Conservation (phyloP, 192 early-diverging fungal genomes). For the Coemansia sp. region DNA sequence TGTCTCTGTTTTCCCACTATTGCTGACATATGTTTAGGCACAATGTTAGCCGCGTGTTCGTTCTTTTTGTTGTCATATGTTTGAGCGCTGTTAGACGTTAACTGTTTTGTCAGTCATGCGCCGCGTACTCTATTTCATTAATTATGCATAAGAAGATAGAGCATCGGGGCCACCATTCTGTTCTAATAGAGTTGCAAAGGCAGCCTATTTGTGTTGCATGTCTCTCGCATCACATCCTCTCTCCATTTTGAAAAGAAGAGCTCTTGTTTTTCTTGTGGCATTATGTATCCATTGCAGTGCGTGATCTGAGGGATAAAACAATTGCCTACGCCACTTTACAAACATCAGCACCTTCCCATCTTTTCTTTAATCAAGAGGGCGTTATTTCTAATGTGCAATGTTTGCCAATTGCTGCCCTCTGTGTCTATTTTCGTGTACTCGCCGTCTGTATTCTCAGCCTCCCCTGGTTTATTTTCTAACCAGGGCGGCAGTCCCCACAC, state of each 20-base stretch:
- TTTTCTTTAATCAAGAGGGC: not conserved
- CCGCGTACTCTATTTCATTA: not conserved
- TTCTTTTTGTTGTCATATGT: not conserved
- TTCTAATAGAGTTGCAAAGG: not conserved
- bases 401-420: too few relatives aligned
- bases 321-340: not conserved
- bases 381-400: not conserved
- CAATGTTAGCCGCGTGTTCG: constrained; percentile 22
- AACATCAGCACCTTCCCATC: not conserved
- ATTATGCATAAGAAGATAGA: not conserved
- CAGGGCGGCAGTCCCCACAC: too few relatives aligned
- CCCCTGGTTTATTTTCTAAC: too few relatives aligned
- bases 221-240: not conserved
- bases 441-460: too few relatives aligned
- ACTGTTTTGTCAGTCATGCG: not conserved
- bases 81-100: not conserved
- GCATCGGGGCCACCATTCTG: not conserved
- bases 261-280: not conserved
- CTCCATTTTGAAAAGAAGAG: not conserved
- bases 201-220: not conserved
- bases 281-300: not conserved
- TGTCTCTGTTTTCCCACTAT: constrained; percentile 8
- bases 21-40: constrained; percentile 48
- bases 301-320: constrained; percentile 1
- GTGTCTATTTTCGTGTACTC: too few relatives aligned